These are phyloP conservation scores for Capsicum rhomboideum DNA, from an alignment of 257 asterid species.

Conservation along the genomic window DNA sequence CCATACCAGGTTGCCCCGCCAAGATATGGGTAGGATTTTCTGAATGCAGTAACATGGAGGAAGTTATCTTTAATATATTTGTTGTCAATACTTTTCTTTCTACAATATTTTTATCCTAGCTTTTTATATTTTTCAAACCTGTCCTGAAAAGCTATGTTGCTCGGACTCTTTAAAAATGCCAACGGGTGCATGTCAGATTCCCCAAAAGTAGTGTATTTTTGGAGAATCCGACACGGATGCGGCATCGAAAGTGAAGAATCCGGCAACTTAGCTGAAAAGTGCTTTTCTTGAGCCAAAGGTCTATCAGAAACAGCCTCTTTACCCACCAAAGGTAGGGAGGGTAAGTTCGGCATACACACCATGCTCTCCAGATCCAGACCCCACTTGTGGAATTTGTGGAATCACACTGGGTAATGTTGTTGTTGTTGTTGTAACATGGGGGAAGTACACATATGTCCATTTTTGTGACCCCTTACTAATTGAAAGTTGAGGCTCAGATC, in stretches of 20 bases:
- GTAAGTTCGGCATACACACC: background rate
- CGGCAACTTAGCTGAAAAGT: no score
- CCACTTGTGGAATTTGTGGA: background rate
- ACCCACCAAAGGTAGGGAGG: background rate
- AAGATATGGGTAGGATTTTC: constrained; percentile 9
- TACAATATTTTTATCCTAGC: background rate
- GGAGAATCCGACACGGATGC: no score
- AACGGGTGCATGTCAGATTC: no score
- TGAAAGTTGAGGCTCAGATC: background rate
- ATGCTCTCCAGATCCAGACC: background rate
- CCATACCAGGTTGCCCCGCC: constrained; percentile 7
- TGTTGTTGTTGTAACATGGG: background rate
- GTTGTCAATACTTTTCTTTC: background rate
- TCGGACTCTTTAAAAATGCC: no score
- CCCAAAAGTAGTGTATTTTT: no score
- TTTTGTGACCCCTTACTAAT: background rate
- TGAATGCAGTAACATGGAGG: background rate
- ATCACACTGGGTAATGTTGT: background rate
- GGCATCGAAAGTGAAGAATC: no score
- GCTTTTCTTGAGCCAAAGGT: background rate
- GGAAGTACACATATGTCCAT: background rate
- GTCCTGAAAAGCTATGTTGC: background rate
- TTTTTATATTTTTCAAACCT: background rate
- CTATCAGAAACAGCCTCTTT: background rate
- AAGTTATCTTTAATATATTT: background rate